phyloP scores from a whole-genome alignment of 306 rosid species.

The Lathyrus aphaca region DNA sequence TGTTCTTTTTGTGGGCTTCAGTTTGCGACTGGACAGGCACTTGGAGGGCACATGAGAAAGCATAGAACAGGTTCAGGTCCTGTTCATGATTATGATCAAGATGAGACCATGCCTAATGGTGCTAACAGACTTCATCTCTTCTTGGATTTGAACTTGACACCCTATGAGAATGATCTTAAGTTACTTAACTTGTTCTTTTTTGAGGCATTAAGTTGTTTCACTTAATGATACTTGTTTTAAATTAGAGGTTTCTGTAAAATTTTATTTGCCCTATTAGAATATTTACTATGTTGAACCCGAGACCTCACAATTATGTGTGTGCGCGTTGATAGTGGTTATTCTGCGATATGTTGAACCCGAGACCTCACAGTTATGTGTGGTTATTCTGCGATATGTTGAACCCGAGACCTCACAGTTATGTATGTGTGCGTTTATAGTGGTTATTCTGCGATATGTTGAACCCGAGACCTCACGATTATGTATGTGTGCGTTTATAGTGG shows the following conservation, averaged over 20 bases:
- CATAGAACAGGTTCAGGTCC: constrained; percentile 46
- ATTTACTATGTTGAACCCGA: not conserved
- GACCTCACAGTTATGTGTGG: too few relatives aligned
- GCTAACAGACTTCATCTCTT: constrained; percentile 35
- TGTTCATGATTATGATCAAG: not conserved
- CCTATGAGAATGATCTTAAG: constrained; percentile 46
- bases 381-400: too few relatives aligned
- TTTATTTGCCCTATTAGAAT: constrained; percentile 20
- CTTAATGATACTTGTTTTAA: not conserved
- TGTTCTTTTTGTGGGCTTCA: constrained; percentile 67
- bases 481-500: too few relatives aligned
- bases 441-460: too few relatives aligned
- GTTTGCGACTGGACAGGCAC: constrained; percentile 68
- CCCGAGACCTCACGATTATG: too few relatives aligned
- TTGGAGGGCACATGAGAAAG: constrained; percentile 83
- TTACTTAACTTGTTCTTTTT: not conserved
- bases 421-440: too few relatives aligned
- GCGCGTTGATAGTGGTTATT: too few relatives aligned
- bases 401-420: too few relatives aligned
- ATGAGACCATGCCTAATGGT: constrained; percentile 33
- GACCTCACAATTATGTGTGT: too few relatives aligned
- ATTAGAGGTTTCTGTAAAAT: not conserved
- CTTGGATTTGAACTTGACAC: constrained; percentile 58
- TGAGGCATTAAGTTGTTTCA: not conserved
- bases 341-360: too few relatives aligned